A percentile compares a stretch with the other conserved stretches of the same genome.
phyloP scores from a whole-genome alignment of 805 yeast genomes.

The Nakazawaea ernobii region DNA sequence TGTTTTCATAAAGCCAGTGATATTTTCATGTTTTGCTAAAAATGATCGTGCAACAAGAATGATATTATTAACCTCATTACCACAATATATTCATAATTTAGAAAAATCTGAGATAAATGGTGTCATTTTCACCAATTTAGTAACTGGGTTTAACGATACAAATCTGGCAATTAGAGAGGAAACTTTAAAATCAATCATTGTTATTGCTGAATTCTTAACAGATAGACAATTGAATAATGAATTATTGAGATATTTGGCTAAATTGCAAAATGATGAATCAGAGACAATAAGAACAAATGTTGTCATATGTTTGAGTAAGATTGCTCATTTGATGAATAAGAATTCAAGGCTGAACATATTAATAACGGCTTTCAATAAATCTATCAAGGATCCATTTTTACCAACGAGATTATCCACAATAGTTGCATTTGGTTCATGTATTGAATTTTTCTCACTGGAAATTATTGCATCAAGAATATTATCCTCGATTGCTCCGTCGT shows the following conservation, averaged over 20 bases:
- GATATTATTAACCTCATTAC: constrained; percentile 59
- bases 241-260: constrained; percentile 71
- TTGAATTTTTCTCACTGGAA: constrained; percentile 63
- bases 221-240: constrained; percentile 86
- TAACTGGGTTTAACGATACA: constrained; percentile 84
- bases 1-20: constrained; percentile 47
- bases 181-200: constrained; percentile 59
- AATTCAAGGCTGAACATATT: constrained; percentile 64
- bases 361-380: constrained; percentile 80
- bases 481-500: constrained; percentile 79
- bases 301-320: constrained; percentile 58
- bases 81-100: constrained; percentile 44
- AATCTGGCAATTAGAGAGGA: constrained; percentile 76
- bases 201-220: constrained; percentile 56
- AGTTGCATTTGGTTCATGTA: constrained; percentile 59
- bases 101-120: constrained; percentile 59
- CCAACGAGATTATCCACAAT: constrained; percentile 75
- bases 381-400: constrained; percentile 71
- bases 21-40: constrained; percentile 56
- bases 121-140: constrained; percentile 58
- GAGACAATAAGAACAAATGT: constrained; percentile 78
- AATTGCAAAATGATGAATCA: constrained; percentile 69
- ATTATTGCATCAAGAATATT: constrained; percentile 75
- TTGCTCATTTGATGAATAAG: constrained; percentile 52
- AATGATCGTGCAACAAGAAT: constrained; percentile 77